Evolutionary conservation across 2,329 filamentous ascomycete genomes (phyloP).

Genomic region (Xylariaceae sp.): DNA sequence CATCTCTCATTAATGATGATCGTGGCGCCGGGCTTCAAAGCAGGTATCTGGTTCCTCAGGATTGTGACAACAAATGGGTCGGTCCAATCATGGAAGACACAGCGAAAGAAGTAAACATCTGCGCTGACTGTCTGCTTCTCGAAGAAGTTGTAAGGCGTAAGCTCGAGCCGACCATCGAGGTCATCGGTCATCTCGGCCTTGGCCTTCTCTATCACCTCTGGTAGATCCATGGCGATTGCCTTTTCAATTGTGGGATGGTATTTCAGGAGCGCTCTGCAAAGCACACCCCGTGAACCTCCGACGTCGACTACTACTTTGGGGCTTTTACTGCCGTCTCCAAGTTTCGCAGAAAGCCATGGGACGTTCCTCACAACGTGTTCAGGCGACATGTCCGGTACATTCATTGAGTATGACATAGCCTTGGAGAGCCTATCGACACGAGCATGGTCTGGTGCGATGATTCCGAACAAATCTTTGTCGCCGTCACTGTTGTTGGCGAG

Average conservation of each 20-base stretch:
- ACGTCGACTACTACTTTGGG: constrained; percentile 18
- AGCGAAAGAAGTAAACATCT: constrained; percentile 19
- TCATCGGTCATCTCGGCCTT: not conserved
- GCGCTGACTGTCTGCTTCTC: constrained; percentile 12
- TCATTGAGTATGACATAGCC: constrained; percentile 17
- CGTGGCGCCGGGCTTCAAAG: constrained; percentile 16
- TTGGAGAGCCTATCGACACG: constrained; percentile 14
- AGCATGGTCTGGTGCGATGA: constrained; percentile 1
- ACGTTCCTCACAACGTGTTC: constrained; percentile 12
- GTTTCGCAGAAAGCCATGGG: constrained; percentile 3
- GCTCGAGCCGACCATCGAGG: constrained; percentile 9
- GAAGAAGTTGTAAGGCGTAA: constrained; percentile 17
- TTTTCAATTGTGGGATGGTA: constrained; percentile 11
- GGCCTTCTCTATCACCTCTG: constrained; percentile 8
- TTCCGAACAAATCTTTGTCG: constrained; percentile 14
- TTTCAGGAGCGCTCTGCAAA: constrained; percentile 13
- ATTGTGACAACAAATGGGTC: constrained; percentile 16
- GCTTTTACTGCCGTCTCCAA: not conserved
- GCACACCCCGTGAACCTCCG: constrained; percentile 11
- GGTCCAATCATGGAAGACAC: constrained; percentile 20
- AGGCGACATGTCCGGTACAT: constrained; percentile 14
- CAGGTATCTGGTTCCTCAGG: constrained; percentile 15
- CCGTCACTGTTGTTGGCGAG: constrained; percentile 11
- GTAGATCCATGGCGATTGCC: constrained; percentile 16
- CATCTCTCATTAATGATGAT: constrained; percentile 20